phyloP scores from a whole-genome alignment of 2,329 filamentous ascomycete species.

The Coniochaeta sp. region DNA sequence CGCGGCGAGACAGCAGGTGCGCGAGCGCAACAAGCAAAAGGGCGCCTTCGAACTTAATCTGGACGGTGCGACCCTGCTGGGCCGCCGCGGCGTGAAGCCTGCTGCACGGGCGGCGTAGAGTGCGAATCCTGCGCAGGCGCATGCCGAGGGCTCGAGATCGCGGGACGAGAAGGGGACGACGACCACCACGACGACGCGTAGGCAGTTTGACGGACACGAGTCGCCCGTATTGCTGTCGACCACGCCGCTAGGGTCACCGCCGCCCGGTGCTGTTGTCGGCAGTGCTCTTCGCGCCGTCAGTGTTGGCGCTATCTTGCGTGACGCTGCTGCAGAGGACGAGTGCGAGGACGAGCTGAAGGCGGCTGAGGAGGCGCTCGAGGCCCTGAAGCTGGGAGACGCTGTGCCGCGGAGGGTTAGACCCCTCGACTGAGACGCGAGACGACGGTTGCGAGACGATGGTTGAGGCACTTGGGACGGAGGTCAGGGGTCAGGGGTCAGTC shows the following conservation, averaged over 20 bases:
- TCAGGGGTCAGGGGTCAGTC: neutral
- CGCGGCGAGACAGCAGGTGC: slow-evolving; percentile 74
- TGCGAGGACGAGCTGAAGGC: neutral
- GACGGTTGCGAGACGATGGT: neutral
- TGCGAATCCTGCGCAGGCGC: neutral
- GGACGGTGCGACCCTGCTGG: slow-evolving; percentile 83
- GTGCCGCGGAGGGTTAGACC: neutral
- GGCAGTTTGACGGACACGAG: neutral
- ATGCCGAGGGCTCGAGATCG: neutral
- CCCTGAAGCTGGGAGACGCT: neutral
- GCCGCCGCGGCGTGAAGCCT: slow-evolving; percentile 55
- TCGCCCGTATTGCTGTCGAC: neutral
- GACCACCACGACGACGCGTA: neutral
- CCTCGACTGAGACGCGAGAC: neutral
- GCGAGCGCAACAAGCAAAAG: slow-evolving; percentile 58
- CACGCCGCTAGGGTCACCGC: neutral
- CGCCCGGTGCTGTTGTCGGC: neutral
- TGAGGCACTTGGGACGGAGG: neutral
- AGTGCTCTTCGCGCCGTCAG: neutral
- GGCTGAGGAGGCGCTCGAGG: neutral
- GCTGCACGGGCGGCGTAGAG: slow-evolving; percentile 32
- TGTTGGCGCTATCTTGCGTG: neutral
- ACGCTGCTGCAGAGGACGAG: neutral
- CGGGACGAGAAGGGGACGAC: neutral
- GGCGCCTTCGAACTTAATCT: slow-evolving; percentile 88